Evolutionary conservation across 352 stramenopile genomes (phyloP), one percentile per base, ranked within the genome.

Genomic region (Phytophthora aleatoria): DNA sequence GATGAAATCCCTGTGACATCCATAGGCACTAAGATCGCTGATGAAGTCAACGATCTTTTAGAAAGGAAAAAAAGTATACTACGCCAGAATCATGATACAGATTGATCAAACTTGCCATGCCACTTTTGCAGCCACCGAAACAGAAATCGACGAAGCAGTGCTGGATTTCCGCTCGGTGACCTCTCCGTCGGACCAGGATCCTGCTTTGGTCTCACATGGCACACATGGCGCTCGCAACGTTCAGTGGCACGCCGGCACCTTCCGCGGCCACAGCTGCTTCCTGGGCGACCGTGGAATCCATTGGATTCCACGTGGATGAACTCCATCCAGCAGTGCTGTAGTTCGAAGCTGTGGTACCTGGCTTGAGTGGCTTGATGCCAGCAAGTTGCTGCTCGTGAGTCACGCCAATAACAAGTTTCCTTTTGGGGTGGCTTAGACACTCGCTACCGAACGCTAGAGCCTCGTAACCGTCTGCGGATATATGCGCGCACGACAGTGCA

Each of bases 161-260:
- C 58, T 68, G 58, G 38, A 59, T 42, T 68, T 50, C 27, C 5
- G 15, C 24, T 49, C 35, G 38, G 27, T 51, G 48, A 55, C 39
- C 55, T 20, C 20, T 20, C 20, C 20, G 20, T 20, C 20, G 20
- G 20, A 15, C 44, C 35, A 45, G 45, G 31, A 42, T 45, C 24
- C 7, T 39, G 49, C 20, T 5, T 30, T 12, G 31, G 49, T 54
- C 49, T 59, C 57, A 49, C 41, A 50, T 52, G 35, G 28, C 50
- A 45, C 49, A 44, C 27, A 9, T 59, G 30, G 55, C 38, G 20
- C 20, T 20, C n/a, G n/a, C n/a, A 36, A 64, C 54, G 45, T 49
- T 64, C 30, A 58, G 54, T 65, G 47, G 48, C 55, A 69, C 56
- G 26, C 61, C 47, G 47, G 41, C 51, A 26, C n/a, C 43, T 67